Conservation (phyloP, 2,329 filamentous ascomycete genomes). For the Xylariaceae sp. region DNA sequence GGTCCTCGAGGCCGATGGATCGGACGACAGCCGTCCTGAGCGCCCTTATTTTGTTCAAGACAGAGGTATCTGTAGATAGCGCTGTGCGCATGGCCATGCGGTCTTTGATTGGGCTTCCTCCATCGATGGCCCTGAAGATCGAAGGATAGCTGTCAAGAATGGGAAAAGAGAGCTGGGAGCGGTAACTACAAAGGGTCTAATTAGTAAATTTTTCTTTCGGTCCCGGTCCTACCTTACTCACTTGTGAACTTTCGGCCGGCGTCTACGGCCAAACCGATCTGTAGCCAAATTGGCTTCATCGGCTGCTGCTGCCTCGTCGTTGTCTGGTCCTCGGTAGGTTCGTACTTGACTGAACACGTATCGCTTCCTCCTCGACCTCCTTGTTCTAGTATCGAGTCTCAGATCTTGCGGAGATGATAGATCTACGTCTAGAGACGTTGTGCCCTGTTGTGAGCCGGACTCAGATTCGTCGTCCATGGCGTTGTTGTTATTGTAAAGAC, state of each 20-base stretch:
- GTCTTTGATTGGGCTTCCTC: slow-evolving; percentile 45
- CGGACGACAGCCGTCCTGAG: slow-evolving; percentile 70
- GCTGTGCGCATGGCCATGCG: slow-evolving; percentile 61
- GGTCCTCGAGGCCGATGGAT: slow-evolving; percentile 74
- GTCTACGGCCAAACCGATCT: slow-evolving; percentile 27
- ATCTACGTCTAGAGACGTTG: slow-evolving; percentile 48
- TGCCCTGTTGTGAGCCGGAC: slow-evolving; percentile 38
- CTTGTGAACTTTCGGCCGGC: slow-evolving; percentile 42
- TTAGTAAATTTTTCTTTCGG: slow-evolving; percentile 6
- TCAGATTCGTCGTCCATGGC: slow-evolving; percentile 41
- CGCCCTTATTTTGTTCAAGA: slow-evolving; percentile 71
- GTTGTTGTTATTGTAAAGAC: slow-evolving; percentile 43
- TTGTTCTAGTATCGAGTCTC: slow-evolving; percentile 32
- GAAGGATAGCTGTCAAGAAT: slow-evolving; percentile 83
- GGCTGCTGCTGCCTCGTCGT: slow-evolving; percentile 34
- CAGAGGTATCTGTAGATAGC: slow-evolving; percentile 76
- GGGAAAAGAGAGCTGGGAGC: slow-evolving; percentile 70
- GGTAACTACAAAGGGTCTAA: slow-evolving; percentile 50
- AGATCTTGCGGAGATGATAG: slow-evolving; percentile 50
- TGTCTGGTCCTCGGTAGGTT: slow-evolving; percentile 41
- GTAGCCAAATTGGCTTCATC: slow-evolving; percentile 32
- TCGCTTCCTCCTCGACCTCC: slow-evolving; percentile 37
- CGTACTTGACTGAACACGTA: slow-evolving; percentile 54
- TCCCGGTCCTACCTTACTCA: slow-evolving; percentile 27
- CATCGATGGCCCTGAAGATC: slow-evolving; percentile 64